Evolutionary conservation across 2,329 filamentous ascomycete genomes (phyloP), one percentile per base, ranked within the genome.

Genomic region (Penicillium polonicum): DNA sequence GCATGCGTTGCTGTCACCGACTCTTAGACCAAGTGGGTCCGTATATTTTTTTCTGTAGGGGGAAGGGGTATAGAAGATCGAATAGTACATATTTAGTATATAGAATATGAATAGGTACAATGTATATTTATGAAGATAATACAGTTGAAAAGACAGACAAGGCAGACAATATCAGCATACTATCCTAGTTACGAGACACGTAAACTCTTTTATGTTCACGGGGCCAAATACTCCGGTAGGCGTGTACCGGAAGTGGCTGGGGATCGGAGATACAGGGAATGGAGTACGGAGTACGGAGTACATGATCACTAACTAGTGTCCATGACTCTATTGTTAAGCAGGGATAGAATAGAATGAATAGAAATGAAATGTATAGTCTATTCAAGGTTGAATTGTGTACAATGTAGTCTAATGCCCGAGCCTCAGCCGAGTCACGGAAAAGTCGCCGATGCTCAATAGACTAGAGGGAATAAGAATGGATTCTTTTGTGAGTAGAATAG

Each of bases 161-260:
- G n/a, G 12, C 6, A 35, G 15, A 35, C 33, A 12, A 23, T 23
- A 12, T n/a, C 8, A 17, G 19, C 29, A 35, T 17, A 31, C n/a
- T 23, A 23, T n/a, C 5, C 13, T 46, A 21, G 19, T 12, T 12
- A 13, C 31, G 15, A 35, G 15, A 48, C 45, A 35, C 19, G 31
- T 48, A 23, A 21, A 12, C n/a, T n/a, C 21, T 8, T 25, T 12
- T 33, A 38, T 4, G 19, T 45, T 33, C 23, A 39, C 19, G 23
- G 36, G n/a, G 36, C 17, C 33, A 44, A 52, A 52, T 44, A 42
- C 39, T 44, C 39, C 53, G 31, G 52, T 43, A 42, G 7, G 23
- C 31, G 25, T 44, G n/a, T 38, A 23, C 39, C 53, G 46, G 53
- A 51, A 44, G 46, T 55, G 53, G 53, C 53, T 55, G 53, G 46